These are phyloP conservation scores for Cordyceps fumosorosea DNA, from an alignment of 2,329 filamentous ascomycete genomes.

Conservation along the genomic window DNA sequence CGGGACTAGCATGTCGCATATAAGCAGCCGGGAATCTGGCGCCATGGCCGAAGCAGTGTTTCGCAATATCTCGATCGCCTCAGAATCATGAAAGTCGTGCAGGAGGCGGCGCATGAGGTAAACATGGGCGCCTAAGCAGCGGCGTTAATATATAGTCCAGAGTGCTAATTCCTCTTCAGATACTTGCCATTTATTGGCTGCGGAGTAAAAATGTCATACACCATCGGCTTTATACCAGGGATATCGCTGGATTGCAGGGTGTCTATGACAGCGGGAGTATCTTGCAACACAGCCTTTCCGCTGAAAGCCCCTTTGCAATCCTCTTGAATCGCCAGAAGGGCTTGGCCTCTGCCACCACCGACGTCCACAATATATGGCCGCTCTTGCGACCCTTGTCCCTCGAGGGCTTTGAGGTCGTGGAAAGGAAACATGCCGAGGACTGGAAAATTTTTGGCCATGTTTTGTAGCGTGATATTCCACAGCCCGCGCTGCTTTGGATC, in stretches of 20 bases:
- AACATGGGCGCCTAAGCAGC: slow-evolving; percentile 20
- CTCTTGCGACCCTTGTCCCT: slow-evolving; percentile 22
- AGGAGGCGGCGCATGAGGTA: slow-evolving; percentile 25
- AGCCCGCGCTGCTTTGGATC: slow-evolving; percentile 24
- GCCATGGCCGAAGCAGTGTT: background rate
- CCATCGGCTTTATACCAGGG: background rate
- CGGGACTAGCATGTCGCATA: slow-evolving; percentile 28
- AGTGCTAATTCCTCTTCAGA: background rate
- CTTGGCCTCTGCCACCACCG: slow-evolving; percentile 25
- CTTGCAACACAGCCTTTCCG: background rate
- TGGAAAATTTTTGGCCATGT: slow-evolving; percentile 25
- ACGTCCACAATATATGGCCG: slow-evolving; percentile 27
- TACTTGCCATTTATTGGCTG: background rate
- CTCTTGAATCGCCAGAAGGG: background rate
- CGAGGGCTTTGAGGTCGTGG: slow-evolving; percentile 18
- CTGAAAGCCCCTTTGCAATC: background rate
- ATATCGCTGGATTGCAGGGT: background rate
- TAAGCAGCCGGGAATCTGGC: slow-evolving; percentile 22
- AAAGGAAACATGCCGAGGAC: slow-evolving; percentile 31
- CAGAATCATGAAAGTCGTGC: slow-evolving; percentile 23
- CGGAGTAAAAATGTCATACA: background rate
- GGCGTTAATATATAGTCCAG: background rate
- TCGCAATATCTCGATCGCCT: slow-evolving; percentile 12
- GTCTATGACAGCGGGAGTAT: background rate
- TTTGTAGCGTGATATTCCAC: slow-evolving; percentile 28